A percentile compares a stretch with the other conserved stretches of the same genome.
phyloP scores from a whole-genome alignment of 345 rosid genomes.

The Sapria himalayana region DNA sequence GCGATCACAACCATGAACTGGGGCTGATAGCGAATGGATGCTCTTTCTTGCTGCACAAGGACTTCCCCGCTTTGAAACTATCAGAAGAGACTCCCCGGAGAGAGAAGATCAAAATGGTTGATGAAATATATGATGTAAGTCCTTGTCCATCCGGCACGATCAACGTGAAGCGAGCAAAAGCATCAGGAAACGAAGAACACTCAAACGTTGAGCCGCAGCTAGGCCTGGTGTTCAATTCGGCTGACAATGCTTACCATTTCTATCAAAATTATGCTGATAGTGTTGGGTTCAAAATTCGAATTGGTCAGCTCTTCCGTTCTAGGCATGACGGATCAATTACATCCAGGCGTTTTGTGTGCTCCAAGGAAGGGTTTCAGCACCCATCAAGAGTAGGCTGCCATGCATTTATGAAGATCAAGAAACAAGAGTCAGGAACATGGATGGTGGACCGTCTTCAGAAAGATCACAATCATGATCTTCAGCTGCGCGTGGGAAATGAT shows the following conservation, averaged over 20 bases:
- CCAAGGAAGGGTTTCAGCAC: conserved; percentile 90
- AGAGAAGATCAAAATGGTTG: conserved; percentile 31
- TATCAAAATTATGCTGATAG: conserved; percentile 47
- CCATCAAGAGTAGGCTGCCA: conserved; percentile 89
- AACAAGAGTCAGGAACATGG: conserved; percentile 65
- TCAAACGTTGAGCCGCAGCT: conserved; percentile 28
- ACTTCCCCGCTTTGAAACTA: conserved; percentile 22
- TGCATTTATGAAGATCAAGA: conserved; percentile 85
- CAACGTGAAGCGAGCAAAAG: conserved; percentile 36
- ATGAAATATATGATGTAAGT: conserved; percentile 19
- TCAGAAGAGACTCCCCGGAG: conserved; percentile 18
- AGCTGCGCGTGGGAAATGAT: conserved; percentile 12
- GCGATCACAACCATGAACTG: conserved; percentile 83
- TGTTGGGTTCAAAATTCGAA: conserved; percentile 61
- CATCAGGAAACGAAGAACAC: conserved; percentile 22
- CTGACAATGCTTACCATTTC: conserved; percentile 61
- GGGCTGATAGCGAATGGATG: conserved; percentile 16
- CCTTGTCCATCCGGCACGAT: conserved; percentile 25
- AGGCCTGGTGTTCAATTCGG: conserved; percentile 56
- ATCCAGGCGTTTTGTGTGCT: conserved; percentile 77
- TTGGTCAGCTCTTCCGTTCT: conserved; percentile 81
- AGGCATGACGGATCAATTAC: conserved; percentile 66
- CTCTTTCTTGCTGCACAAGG: conserved; percentile 14
- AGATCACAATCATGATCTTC: conserved; percentile 70
- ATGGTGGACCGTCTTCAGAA: conserved; percentile 55